Percentiles rank a stretch among this genome's conserved stretches.
Evolutionary conservation across 352 stramenopile genomes (phyloP).

Genomic region (Phytophthora tentaculata): DNA sequence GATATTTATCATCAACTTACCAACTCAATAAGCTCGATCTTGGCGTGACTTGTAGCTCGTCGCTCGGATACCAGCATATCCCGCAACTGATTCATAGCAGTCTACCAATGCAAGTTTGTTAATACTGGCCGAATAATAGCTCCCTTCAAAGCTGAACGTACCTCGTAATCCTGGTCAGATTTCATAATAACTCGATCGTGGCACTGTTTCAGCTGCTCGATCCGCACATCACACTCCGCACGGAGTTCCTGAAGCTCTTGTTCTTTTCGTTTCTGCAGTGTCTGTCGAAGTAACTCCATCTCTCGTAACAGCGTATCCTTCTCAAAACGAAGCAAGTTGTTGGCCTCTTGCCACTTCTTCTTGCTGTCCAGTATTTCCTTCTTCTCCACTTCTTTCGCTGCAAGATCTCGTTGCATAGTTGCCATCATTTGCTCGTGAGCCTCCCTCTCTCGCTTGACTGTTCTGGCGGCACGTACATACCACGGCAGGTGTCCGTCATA

Average conservation of each 20-base stretch:
- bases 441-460: conserved; percentile 46
- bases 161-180: conserved; percentile 58
- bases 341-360: conserved; percentile 50
- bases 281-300: conserved; percentile 60
- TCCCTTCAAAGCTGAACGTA: conserved; percentile 19
- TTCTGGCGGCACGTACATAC: conserved; percentile 50
- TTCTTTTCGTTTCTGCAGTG: conserved; percentile 56
- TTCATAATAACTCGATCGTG: conserved; percentile 58
- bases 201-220: conserved; percentile 65
- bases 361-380: conserved; percentile 36
- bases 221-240: conserved; percentile 53
- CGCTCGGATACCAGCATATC: conserved; percentile 48
- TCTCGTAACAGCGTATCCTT: conserved; percentile 71
- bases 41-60: conserved; percentile 37
- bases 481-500: conserved; percentile 61
- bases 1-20: too few species aligned
- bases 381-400: conserved; percentile 34
- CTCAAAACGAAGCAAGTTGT: conserved; percentile 69
- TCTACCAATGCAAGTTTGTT: conserved; percentile 22
- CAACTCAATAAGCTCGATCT: conserved; percentile 48
- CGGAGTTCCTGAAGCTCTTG: conserved; percentile 59
- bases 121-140: neutral
- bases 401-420: conserved; percentile 33
- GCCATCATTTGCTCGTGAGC: conserved; percentile 28
- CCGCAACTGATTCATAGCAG: conserved; percentile 44